Conservation (phyloP, 2,329 filamentous ascomycete genomes). For the Amauroascus niger region DNA sequence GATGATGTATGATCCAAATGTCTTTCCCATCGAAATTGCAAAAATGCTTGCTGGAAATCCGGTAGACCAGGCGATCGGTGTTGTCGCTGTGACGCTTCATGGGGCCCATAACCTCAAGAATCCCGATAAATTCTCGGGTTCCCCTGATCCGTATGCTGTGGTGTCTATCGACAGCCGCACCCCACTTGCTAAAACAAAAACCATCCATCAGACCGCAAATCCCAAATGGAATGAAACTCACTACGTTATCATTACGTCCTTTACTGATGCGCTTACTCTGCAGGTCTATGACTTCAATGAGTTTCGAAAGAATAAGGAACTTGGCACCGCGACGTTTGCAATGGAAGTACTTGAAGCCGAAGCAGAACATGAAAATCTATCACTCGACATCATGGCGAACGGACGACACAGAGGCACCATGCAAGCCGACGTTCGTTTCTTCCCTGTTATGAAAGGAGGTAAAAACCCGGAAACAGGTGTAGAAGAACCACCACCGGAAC, state of each 20-base stretch:
- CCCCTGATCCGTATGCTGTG: conserved; percentile 78
- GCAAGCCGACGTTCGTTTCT: conserved; percentile 79
- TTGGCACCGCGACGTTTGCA: conserved; percentile 75
- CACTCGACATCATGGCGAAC: conserved; percentile 71
- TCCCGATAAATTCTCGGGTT: conserved; percentile 83
- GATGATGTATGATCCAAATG: conserved; percentile 97
- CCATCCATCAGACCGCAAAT: conserved; percentile 69
- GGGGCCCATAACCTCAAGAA: conserved; percentile 90
- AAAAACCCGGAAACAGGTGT: conserved; percentile 65
- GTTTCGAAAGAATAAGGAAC: conserved; percentile 89
- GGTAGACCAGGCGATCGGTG: conserved; percentile 91
- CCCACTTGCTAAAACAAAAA: conserved; percentile 81
- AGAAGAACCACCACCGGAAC: conserved; percentile 69
- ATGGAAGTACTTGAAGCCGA: conserved; percentile 73
- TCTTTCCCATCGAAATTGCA: conserved; percentile 95
- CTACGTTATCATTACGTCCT: conserved; percentile 86
- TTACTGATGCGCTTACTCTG: conserved; percentile 77
- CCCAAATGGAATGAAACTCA: conserved; percentile 95
- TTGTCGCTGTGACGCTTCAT: conserved; percentile 83
- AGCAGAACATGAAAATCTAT: conserved; percentile 69
- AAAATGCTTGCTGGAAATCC: conserved; percentile 94
- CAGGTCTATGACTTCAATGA: conserved; percentile 90
- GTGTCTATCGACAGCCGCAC: conserved; percentile 76
- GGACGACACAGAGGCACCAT: conserved; percentile 76
- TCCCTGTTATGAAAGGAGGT: conserved; percentile 69